Conservation (phyloP, 176 grass and related monocot genomes). For the Oryza meyeriana region DNA sequence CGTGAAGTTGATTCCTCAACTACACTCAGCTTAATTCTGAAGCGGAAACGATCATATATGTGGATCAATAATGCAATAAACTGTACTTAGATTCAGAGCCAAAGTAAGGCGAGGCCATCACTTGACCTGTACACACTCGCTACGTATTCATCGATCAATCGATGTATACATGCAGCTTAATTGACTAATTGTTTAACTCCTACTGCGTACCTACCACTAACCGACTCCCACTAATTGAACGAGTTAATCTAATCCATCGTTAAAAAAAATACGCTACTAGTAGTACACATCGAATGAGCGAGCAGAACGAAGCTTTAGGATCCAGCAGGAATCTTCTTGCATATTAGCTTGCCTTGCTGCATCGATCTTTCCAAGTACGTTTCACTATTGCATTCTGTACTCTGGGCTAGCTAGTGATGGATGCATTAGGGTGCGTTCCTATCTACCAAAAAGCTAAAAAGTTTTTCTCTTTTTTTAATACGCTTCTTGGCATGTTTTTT, state of each 20-base stretch:
- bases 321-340: neutral
- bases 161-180: neutral
- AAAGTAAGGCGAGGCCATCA: neutral
- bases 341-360: neutral
- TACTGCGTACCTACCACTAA: neutral
- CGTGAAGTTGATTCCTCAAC: conserved; percentile 17
- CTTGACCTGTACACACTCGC: neutral
- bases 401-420: neutral
- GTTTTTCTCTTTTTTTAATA: no score
- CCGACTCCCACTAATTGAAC: conserved; percentile 27
- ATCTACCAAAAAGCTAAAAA: no score
- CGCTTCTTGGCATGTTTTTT: no score
- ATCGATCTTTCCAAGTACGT: neutral
- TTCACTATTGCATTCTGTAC: neutral
- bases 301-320: neutral
- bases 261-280: neutral
- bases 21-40: neutral
- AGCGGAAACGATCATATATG: neutral
- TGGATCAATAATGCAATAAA: neutral
- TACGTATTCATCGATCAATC: neutral
- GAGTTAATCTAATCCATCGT: neutral
- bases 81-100: neutral
- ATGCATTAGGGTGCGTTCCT: no score
- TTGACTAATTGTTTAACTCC: neutral
- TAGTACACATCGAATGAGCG: neutral